Percentiles rank a stretch among this genome's conserved stretches.
Conservation (phyloP, 2,329 filamentous ascomycete genomes). For the Raffaelea ambrosiae region DNA sequence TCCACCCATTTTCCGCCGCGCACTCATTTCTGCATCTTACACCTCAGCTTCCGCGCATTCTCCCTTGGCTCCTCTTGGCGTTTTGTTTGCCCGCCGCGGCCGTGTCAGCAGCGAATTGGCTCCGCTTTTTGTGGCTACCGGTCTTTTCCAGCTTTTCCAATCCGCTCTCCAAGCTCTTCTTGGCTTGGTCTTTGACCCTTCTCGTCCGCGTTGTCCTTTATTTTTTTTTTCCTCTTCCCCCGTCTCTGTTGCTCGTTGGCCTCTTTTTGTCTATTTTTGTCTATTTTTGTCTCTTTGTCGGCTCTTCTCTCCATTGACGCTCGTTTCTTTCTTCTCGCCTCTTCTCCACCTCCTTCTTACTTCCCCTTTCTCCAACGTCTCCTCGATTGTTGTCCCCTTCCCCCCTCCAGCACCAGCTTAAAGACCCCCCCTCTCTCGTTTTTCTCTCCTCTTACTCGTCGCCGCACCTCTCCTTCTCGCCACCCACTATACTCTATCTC, state of each 20-base stretch:
- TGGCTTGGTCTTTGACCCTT: no score
- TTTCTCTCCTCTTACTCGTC: no score
- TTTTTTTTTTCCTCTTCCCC: background rate
- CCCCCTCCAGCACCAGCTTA: background rate
- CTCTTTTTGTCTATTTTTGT: background rate
- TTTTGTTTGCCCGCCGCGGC: no score
- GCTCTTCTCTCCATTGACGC: background rate
- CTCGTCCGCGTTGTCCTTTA: background rate
- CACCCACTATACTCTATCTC: background rate
- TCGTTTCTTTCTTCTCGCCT: background rate
- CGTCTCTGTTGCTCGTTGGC: background rate
- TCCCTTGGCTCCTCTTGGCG: no score
- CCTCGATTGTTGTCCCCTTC: background rate
- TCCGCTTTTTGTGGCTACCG: no score
- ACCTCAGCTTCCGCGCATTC: no score
- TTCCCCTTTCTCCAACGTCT: background rate
- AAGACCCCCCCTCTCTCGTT: background rate
- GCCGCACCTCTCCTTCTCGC: no score
- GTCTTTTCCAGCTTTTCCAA: no score
- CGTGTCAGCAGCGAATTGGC: no score
- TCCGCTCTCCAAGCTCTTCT: no score
- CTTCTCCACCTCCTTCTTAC: background rate
- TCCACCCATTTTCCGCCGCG: no score
- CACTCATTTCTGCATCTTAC: no score
- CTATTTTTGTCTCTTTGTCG: background rate